Base-by-base conservation (phyloP, 2,329 filamentous ascomycete genomes). In the Zymoseptoria crescenta region DNA sequence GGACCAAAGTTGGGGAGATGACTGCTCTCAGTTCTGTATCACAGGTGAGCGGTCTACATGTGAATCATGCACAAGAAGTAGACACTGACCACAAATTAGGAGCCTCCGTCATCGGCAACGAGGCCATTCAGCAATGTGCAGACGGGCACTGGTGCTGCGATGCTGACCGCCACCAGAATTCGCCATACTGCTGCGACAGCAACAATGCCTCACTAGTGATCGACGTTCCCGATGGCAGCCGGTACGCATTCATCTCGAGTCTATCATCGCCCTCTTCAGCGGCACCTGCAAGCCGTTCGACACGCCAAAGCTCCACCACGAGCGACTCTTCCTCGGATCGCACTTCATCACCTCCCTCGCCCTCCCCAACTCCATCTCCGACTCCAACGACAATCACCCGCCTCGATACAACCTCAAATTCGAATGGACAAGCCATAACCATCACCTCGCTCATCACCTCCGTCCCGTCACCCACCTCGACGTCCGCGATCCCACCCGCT, bases 121-220 rank as follows among this genome's bases (percentile, higher is more conserved):
- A 73, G 59, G 71, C 71, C 8, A 59, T 73, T 16, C 49, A 66
- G 9, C 62, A 67, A 54, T 72, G 70, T 55, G 51, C 54, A 1
- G 61, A 69, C 49, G 70, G 68, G 5, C 61, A 59, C 30, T 73
- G 67, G 62, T 73, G 71, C 62, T 73, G 71, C 56, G 66, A 73
- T 58, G 63, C 59, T 50, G 61, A 64, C 51, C 55, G 62, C 28
- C 50, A 65, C 57, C 56, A 9, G 51, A 56, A n/a, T 52, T 55
- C 50, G 57, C 35, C 35, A 45, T 45, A 63, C 28, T 64, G 64
- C 59, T 69, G 67, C 60, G 59, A 56, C 24, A 62, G 27, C 7
- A 55, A 29, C 49, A 57, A 58, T 29, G 62, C 62, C 51, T 56
- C 58, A 4, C 59, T 58, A 20, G 60, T 56, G 49, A 67, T 69